Conservation (phyloP, 2,329 filamentous ascomycete genomes). For the Falciphora oryzae region DNA sequence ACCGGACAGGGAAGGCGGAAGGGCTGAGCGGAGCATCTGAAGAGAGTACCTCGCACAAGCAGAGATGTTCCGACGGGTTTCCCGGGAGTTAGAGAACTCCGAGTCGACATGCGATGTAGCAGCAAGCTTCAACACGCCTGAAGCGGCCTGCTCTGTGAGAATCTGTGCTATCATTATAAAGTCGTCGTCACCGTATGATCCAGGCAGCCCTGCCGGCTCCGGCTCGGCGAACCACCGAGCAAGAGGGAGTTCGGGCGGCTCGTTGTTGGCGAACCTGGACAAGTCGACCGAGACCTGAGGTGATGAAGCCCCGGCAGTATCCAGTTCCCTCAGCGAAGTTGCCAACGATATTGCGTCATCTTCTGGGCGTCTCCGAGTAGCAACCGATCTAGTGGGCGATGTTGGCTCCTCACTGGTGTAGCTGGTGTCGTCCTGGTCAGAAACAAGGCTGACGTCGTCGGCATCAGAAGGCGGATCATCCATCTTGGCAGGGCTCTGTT, state of each 20-base stretch:
- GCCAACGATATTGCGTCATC: slow-evolving; percentile 49
- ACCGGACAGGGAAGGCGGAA: slow-evolving; percentile 39
- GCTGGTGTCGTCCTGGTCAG: slow-evolving; percentile 51
- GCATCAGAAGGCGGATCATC: slow-evolving; percentile 34
- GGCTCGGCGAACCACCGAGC: slow-evolving; percentile 53
- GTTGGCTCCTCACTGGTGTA: slow-evolving; percentile 42
- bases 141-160: slow-evolving; percentile 58
- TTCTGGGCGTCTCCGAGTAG: slow-evolving; percentile 37
- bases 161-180: slow-evolving; percentile 64
- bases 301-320: slow-evolving; percentile 39
- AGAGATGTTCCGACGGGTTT: slow-evolving; percentile 36
- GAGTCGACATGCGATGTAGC: not conserved
- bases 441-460: slow-evolving; percentile 44
- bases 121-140: slow-evolving; percentile 2
- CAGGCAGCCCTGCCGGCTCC: slow-evolving; percentile 43
- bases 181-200: slow-evolving; percentile 49
- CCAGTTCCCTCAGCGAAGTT: slow-evolving; percentile 44
- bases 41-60: slow-evolving; percentile 41
- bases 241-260: slow-evolving; percentile 44
- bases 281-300: slow-evolving; percentile 44
- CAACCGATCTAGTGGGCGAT: slow-evolving; percentile 44
- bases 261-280: slow-evolving; percentile 41
- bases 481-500: slow-evolving; percentile 32
- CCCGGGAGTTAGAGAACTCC: slow-evolving; percentile 14
- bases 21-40: slow-evolving; percentile 38